Conservation (phyloP, 2,329 filamentous ascomycete species). For the Periconia digitata region DNA sequence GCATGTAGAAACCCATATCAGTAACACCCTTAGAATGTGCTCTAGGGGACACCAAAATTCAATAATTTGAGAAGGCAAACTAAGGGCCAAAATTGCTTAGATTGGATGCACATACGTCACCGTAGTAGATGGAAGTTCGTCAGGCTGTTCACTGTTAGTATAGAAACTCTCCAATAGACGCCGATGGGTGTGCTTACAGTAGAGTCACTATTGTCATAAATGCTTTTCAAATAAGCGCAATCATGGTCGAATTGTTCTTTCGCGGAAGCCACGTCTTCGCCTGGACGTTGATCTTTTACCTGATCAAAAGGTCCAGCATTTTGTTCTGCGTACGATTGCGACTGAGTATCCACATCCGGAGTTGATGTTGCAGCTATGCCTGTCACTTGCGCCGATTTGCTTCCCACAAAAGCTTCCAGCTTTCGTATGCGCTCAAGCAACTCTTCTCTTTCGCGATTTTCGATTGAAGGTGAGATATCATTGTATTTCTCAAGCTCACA, state of each 20-base stretch:
- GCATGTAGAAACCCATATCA: slow-evolving; percentile 1
- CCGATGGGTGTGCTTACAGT: slow-evolving; percentile 11
- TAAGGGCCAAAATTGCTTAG: slow-evolving; percentile 9
- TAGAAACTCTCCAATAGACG: background rate
- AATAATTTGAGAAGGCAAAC: no score
- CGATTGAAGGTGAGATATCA: background rate
- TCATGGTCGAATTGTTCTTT: slow-evolving; percentile 12
- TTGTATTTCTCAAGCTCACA: slow-evolving; percentile 14
- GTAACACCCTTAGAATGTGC: slow-evolving; percentile 3
- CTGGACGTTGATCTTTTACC: background rate
- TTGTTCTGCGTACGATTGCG: background rate
- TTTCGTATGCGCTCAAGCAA: slow-evolving; percentile 16
- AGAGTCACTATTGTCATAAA: slow-evolving; percentile 9
- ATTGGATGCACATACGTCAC: slow-evolving; percentile 11
- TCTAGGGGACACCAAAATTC: background rate
- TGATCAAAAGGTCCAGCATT: background rate
- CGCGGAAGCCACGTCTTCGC: background rate
- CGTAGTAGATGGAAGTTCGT: slow-evolving; percentile 4
- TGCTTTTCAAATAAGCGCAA: slow-evolving; percentile 17
- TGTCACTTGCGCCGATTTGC: background rate
- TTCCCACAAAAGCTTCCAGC: slow-evolving; percentile 15
- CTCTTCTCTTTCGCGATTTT: slow-evolving; percentile 8
- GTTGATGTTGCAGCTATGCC: background rate
- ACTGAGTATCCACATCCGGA: background rate
- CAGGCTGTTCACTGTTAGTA: slow-evolving; percentile 1